These are phyloP conservation scores for Colletotrichum sp. DNA, from an alignment of 2,329 filamentous ascomycete genomes.

Conservation along the genomic window DNA sequence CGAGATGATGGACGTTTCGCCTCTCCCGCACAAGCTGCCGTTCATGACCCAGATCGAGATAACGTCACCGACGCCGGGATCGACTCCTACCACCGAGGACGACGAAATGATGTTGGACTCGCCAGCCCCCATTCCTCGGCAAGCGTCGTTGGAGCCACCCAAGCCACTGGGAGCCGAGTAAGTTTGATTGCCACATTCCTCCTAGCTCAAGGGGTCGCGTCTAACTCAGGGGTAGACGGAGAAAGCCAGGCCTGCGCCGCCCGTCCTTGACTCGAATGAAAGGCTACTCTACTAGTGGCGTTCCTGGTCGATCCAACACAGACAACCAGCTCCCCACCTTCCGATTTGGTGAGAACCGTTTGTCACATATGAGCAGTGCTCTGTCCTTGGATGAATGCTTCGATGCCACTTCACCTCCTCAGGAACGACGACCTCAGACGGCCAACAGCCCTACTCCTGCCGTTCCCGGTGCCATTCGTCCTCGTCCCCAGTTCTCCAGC, in stretches of 20 bases:
- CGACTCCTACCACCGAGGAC: conserved; percentile 47
- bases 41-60: conserved; percentile 70
- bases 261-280: conserved; percentile 79
- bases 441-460: conserved; percentile 63
- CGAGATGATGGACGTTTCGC: conserved; percentile 93
- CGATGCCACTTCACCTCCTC: conserved; percentile 73
- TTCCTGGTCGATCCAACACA: conserved; percentile 64
- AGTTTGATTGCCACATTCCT: conserved; percentile 32
- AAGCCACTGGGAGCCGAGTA: conserved; percentile 59
- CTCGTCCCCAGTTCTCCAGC: conserved; percentile 69
- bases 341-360: conserved; percentile 60
- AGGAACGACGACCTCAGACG: conserved; percentile 67
- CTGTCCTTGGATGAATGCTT: conserved; percentile 83
- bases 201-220: conserved; percentile 11
- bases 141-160: conserved; percentile 52
- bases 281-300: conserved; percentile 71
- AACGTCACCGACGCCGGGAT: conserved; percentile 73
- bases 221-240: conserved; percentile 53
- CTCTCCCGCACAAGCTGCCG: conserved; percentile 84
- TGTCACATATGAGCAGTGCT: conserved; percentile 45
- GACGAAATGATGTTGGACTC: conserved; percentile 63
- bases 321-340: conserved; percentile 76
- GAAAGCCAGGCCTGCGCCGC: conserved; percentile 72
- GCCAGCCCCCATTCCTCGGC: conserved; percentile 54
- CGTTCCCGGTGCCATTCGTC: conserved; percentile 64